Conservation (phyloP, 2,329 filamentous ascomycete species). For the Epichloe scottii region DNA sequence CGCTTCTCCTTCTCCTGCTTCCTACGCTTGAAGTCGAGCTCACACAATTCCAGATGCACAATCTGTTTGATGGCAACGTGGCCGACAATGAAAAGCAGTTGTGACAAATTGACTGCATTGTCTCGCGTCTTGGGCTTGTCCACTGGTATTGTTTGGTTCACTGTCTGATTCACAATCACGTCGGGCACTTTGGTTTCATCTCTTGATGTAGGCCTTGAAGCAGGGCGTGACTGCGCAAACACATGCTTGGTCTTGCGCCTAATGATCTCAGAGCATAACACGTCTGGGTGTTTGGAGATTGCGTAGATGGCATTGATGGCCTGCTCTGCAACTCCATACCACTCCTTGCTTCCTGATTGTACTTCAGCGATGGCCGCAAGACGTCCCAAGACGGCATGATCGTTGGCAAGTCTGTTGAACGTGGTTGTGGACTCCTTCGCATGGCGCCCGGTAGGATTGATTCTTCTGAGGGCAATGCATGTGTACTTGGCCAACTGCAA, state of each 20-base stretch:
- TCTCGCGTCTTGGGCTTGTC: slow-evolving; percentile 42
- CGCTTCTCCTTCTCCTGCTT: slow-evolving; percentile 81
- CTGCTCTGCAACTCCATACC: slow-evolving; percentile 92
- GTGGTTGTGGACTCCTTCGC: slow-evolving; percentile 57
- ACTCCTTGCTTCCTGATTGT: slow-evolving; percentile 81
- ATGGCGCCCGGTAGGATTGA: slow-evolving; percentile 74
- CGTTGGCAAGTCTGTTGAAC: slow-evolving; percentile 73
- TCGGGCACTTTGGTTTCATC: slow-evolving; percentile 27
- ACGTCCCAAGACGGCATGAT: slow-evolving; percentile 73
- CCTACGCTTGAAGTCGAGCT: slow-evolving; percentile 92
- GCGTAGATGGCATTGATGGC: slow-evolving; percentile 92
- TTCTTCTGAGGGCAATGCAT: slow-evolving; percentile 81
- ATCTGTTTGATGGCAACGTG: slow-evolving; percentile 99
- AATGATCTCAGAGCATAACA: slow-evolving; percentile 81
- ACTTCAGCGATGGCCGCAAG: slow-evolving; percentile 79
- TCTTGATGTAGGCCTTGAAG: slow-evolving; percentile 29
- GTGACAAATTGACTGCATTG: slow-evolving; percentile 66
- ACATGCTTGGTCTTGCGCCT: slow-evolving; percentile 76
- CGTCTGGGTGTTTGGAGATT: slow-evolving; percentile 86
- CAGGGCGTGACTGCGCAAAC: slow-evolving; percentile 39
- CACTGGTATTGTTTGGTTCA: slow-evolving; percentile 6
- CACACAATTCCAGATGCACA: slow-evolving; percentile 93
- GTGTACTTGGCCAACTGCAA: slow-evolving; percentile 88
- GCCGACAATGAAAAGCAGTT: slow-evolving; percentile 87
- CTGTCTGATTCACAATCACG: slow-evolving; percentile 19